Evolutionary conservation across 192 early-diverging fungal genomes (phyloP).

Genomic region (Kickxella alabastrina): DNA sequence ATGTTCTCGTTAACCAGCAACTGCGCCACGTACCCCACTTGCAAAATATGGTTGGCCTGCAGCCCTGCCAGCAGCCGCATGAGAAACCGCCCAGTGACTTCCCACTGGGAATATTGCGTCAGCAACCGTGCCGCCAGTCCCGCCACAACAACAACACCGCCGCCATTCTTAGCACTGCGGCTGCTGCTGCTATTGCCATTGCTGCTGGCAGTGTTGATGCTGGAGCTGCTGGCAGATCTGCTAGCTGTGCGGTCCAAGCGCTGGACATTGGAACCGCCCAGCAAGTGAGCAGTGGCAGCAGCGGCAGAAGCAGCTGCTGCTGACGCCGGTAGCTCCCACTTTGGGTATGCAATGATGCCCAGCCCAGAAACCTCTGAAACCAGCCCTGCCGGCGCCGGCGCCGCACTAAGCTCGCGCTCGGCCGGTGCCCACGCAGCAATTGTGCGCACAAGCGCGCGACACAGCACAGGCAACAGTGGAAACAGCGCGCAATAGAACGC

Average conservation of each 20-base stretch:
- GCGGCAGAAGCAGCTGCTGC: not conserved
- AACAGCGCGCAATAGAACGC: conserved; percentile 33
- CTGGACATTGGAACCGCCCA: conserved; percentile 44
- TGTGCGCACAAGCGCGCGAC: conserved; percentile 32
- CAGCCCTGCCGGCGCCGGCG: not conserved
- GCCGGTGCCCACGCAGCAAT: conserved; percentile 41
- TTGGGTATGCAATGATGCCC: conserved; percentile 16
- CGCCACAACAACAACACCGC: conserved; percentile 5
- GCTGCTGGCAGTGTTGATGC: not conserved
- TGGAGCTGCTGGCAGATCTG: not conserved
- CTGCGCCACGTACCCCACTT: conserved; percentile 45
- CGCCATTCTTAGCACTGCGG: too few species aligned
- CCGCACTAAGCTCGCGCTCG: conserved; percentile 25
- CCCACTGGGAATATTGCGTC: conserved; percentile 50
- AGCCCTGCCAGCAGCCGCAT: conserved; percentile 26
- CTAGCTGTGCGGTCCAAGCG: conserved; percentile 16
- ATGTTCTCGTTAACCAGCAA: conserved; percentile 49
- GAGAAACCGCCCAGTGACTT: conserved; percentile 24
- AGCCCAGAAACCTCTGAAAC: conserved; percentile 27
- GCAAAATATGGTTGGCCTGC: conserved; percentile 44
- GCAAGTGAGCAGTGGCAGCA: conserved; percentile 4
- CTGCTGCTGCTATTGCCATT: not conserved
- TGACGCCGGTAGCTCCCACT: not conserved
- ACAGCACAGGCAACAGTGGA: conserved; percentile 32
- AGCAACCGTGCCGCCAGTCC: conserved; percentile 33